Evolutionary conservation across 208 protist species (phyloP), one percentile per base, ranked within the genome.

Genomic region (Leishmania guyanensis): DNA sequence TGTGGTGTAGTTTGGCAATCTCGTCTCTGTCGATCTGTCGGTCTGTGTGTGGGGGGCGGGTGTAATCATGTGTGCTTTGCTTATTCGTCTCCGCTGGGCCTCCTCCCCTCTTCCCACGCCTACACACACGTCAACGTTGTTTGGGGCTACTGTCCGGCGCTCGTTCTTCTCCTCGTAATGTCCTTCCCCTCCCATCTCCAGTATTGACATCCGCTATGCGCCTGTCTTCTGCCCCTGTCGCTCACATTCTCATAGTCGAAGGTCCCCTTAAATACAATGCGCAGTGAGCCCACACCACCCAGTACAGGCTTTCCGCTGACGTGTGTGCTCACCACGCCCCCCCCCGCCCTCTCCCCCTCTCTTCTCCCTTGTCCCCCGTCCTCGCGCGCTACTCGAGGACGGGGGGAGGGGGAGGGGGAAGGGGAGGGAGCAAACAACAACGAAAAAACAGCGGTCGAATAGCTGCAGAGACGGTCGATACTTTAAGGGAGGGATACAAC

Each of bases 331-430:
- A 64, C 20, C 1, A 48, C 4, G n/a, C 39, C 39, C 39, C 39
- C 39, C 39, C 29, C 29, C 29, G 29, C 29, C 29, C 29, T 29
- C 5, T 51, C 65, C 62, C 2, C 66, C 75, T 65, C 5, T 33
- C 68, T 56, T 75, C 17, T 75, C 54, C 56, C 56, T 64, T 73
- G 71, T 64, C 70, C 43, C 53, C 22, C 17, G n/a, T 68, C 0
- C 75, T 75, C 8, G 29, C 29, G 29, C 29, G 29, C 29, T 29
- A 29, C 29, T 29, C 29, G 29, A 29, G 29, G 29, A 29, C 29
- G 29, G 29, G 29, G 29, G 29, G 29, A 29, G 29, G 29, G 29
- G 29, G 29, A 29, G 29, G 29, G 29, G 29, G 29, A 29, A 29
- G 29, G 29, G 29, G 29, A 29, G 29, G 29, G 29, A 29, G 29